Percentiles rank a stretch among this genome's conserved stretches.
Conservation (phyloP, 1,284 basidiomycete species). For the Taiwanofungus camphoratus region DNA sequence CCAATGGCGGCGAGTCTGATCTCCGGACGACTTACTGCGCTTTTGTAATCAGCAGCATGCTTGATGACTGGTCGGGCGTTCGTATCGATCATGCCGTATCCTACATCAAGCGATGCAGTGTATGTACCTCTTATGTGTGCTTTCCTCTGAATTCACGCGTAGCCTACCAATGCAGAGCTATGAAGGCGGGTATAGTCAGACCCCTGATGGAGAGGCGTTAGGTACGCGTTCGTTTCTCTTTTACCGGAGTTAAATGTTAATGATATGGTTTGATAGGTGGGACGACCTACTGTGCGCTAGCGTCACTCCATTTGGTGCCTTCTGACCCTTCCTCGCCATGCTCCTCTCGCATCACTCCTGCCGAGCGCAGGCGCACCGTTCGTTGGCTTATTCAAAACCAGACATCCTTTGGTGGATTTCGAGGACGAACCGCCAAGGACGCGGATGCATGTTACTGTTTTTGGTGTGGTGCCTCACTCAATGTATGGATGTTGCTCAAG, state of each 20-base stretch:
- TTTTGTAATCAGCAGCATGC: conserved; percentile 73
- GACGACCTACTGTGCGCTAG: conserved; percentile 88
- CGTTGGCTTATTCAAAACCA: conserved; percentile 79
- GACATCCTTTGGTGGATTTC: conserved; percentile 65
- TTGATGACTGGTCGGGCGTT: conserved; percentile 75
- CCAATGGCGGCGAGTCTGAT: conserved; percentile 64
- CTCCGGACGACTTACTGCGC: conserved; percentile 87
- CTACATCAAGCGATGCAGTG: conserved; percentile 69
- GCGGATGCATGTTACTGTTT: conserved; percentile 94
- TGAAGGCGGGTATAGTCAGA: conserved; percentile 90
- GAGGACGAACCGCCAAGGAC: conserved; percentile 80
- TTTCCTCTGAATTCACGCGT: neutral
- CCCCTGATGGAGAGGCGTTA: conserved; percentile 79
- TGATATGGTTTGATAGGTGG: too few relatives aligned
- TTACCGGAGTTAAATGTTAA: neutral
- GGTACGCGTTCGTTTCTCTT: conserved; percentile 36
- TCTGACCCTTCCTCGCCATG: conserved; percentile 19
- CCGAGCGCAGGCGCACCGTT: conserved; percentile 50
- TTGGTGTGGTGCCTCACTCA: conserved; percentile 81
- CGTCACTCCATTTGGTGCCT: conserved; percentile 60
- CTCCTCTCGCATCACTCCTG: conserved; percentile 28
- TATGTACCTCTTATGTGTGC: conserved; percentile 34
- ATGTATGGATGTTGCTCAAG: conserved; percentile 37
- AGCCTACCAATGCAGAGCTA: conserved; percentile 60
- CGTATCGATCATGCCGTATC: conserved; percentile 52